Evolutionary conservation across 2,329 filamentous ascomycete species (phyloP), one percentile per base, ranked within the genome.

Genomic region (Pseudogymnoascus sp.): DNA sequence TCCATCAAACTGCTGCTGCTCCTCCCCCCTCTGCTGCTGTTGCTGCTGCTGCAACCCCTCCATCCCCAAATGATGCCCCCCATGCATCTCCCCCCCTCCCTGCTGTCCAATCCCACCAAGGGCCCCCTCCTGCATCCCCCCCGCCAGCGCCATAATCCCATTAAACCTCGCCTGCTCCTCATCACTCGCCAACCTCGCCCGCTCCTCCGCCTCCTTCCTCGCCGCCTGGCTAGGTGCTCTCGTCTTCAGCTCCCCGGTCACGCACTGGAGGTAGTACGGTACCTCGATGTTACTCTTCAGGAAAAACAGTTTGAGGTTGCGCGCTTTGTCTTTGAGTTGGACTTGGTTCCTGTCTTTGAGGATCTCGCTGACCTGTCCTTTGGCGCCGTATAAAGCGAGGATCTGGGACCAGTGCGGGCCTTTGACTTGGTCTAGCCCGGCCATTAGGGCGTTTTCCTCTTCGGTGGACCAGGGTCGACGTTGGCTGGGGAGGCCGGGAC

Each of bases 341-440:
- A 96, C 92, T 71, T 96, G 91, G 50, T 92, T 95, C 35, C 91
- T 84, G 72, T 96, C 92, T 69, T 92, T 93, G 18, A 96, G 80
- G 23, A 93, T 89, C 69, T 93, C 88, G 56, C 86, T 92, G 23
- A 93, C 84, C 0, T 87, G 89, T 4, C 92, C 92, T 44, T 88
- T 89, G 0, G 85, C 82, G 0, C 92, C 92, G 72, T 93, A 96
- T 44, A 96, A 82, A 1, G 87, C 87, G 11, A 96, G 79, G 56
- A 96, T 96, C 72, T 96, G 91, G 68, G 90, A 93, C 92, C 92
- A 96, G 70, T 96, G 91, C 16, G 92, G 92, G 0, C 92, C 92
- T 72, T 92, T 92, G 56, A 96, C 92, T 73, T 89, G 85, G 71
- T 95, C 92, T 3, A 96, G 83, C 0, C 92, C 92, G 59, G 89